A percentile compares a stretch with the other conserved stretches of the same genome.
These are phyloP conservation scores for Secale cereale DNA, from an alignment of 176 grass and related monocot genomes.

Conservation along the genomic window DNA sequence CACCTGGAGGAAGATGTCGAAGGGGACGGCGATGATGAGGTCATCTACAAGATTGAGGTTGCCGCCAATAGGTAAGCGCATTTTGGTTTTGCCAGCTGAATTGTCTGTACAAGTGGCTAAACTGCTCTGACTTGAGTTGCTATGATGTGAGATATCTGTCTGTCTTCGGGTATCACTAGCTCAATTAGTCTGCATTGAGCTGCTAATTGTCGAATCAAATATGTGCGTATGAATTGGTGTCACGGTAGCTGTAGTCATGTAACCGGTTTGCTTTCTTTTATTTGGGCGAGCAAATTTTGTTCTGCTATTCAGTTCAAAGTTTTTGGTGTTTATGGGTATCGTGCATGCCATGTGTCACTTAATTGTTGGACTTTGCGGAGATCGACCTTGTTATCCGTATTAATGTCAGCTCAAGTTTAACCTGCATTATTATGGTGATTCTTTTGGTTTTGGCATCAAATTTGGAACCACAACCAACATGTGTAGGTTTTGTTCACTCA, in stretches of 20 bases:
- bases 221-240: background rate
- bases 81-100: background rate
- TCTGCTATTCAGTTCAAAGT: background rate
- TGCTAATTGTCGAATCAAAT: background rate
- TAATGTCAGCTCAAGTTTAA: background rate
- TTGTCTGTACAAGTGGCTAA: background rate
- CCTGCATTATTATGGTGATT: background rate
- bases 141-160: background rate
- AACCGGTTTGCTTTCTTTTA: background rate
- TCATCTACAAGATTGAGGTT: constrained; percentile 96
- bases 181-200: constrained; percentile 10
- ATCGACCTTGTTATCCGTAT: background rate
- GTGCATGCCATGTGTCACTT: background rate
- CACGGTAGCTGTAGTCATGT: background rate
- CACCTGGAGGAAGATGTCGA: constrained; percentile 60
- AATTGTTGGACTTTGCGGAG: background rate
- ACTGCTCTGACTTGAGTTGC: background rate
- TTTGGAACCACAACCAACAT: background rate
- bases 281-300: background rate
- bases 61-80: constrained; percentile 66
- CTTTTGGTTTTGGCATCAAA: background rate
- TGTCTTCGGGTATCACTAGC: background rate
- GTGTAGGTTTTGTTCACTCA: background rate
- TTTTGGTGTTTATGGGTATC: background rate
- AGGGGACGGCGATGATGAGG: constrained; percentile 64